These are phyloP conservation scores for Fusarium sp. DNA, from an alignment of 2,329 filamentous ascomycete species.

Conservation along the genomic window DNA sequence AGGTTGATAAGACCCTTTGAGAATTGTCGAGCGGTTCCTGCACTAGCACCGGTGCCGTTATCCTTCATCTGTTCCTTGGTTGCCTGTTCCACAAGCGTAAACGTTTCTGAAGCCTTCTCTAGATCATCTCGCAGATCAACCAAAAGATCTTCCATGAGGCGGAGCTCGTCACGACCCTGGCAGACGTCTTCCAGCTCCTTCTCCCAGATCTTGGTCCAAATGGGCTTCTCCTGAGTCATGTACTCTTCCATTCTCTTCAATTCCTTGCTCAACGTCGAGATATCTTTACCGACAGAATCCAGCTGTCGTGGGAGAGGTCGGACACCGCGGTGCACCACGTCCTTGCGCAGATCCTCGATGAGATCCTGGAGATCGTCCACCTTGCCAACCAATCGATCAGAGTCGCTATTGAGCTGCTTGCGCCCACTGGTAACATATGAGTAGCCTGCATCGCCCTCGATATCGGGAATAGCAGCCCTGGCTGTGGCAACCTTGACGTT, in stretches of 20 bases:
- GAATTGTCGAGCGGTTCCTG: slow-evolving; percentile 65
- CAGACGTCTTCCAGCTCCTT: slow-evolving; percentile 96
- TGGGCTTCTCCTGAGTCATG: slow-evolving; percentile 88
- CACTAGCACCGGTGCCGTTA: slow-evolving; percentile 63
- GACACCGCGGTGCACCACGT: slow-evolving; percentile 92
- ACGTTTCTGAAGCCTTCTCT: slow-evolving; percentile 93
- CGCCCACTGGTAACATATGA: slow-evolving; percentile 87
- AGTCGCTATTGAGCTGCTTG: slow-evolving; percentile 86
- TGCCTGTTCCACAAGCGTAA: slow-evolving; percentile 94
- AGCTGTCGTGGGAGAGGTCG: slow-evolving; percentile 90
- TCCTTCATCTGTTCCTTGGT: slow-evolving; percentile 98
- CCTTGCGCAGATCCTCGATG: slow-evolving; percentile 96
- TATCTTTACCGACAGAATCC: slow-evolving; percentile 88
- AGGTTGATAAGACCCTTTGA: slow-evolving; percentile 65
- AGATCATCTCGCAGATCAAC: slow-evolving; percentile 93
- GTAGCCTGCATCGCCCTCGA: slow-evolving; percentile 83
- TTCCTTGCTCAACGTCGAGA: slow-evolving; percentile 82
- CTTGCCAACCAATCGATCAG: slow-evolving; percentile 87
- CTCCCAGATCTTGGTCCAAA: slow-evolving; percentile 99
- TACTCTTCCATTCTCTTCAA: slow-evolving; percentile 95
- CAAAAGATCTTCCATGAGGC: slow-evolving; percentile 94
- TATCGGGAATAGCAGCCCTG: slow-evolving; percentile 75
- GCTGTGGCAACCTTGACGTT: slow-evolving; percentile 81
- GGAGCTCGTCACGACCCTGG: slow-evolving; percentile 92
- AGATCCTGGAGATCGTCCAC: slow-evolving; percentile 98